Base-by-base conservation (phyloP, 768 basidiomycete species). In the Phlegmacium glaucopus region DNA sequence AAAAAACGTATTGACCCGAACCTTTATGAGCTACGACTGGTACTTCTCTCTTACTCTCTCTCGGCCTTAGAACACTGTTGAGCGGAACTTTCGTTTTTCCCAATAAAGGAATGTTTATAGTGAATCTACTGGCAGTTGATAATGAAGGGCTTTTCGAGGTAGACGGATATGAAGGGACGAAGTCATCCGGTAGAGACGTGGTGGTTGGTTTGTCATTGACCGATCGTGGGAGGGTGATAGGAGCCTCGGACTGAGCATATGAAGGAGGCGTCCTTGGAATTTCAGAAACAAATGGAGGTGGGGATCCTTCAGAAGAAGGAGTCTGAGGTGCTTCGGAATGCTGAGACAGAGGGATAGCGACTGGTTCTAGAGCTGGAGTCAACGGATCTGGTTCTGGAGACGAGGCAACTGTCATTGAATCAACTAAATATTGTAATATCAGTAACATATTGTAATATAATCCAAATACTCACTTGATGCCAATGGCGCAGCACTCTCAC, bases 71-170 rank as follows among this genome's bases (percentile, higher is more conserved):
- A 13, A 44, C 44, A 5, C 15, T 30, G 16, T 39, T 51, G 34
- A 50, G 32, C n/a, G 50, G 41, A 17, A 48, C 48, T 44, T 51
- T 58, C 12, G 51, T 27, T 36, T 56, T 22, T n/a, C 61, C 58
- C 18, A 60, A 43, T 22, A 62, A 48, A 15, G 60, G 60, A 6
- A 61, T 39, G 15, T 46, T 45, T 13, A 61, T 30, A 9, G 45
- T 44, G 34, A 59, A 59, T n/a, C 56, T 41, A 17, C 44, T 45
- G n/a, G 45, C 47, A 6, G 51, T 32, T 12, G 37, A 25, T n/a
- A 32, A 44, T 44, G 26, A 38, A 2, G 18, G 40, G 9, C 8
- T 37, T n/a, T 35, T n/a, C 3, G 40, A 39, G 13, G 39, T 42
- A n/a, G 42, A 38, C 18, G 50, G 47, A 1, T 53, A 51, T 6